These are phyloP conservation scores for Trichosporon ovoides DNA, from an alignment of 1,284 basidiomycete species.

Conservation along the genomic window DNA sequence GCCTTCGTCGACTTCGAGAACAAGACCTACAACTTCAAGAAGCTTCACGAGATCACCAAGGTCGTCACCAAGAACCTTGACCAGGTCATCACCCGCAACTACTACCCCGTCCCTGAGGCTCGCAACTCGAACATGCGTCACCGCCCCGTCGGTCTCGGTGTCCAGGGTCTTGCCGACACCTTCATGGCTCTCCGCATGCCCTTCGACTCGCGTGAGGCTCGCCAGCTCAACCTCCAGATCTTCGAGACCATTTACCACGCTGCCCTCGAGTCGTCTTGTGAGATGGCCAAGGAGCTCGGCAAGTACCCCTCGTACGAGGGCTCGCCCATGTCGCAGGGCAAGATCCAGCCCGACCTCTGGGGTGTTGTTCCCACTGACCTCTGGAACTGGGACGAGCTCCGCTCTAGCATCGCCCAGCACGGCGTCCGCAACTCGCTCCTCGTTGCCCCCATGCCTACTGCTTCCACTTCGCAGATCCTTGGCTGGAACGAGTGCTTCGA, in stretches of 20 bases:
- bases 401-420: constrained; percentile 75
- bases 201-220: constrained; percentile 86
- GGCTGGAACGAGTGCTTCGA: constrained; percentile 89
- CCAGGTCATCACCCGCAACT: constrained; percentile 47
- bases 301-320: constrained; percentile 89
- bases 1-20: constrained; percentile 64
- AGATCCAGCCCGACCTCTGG: constrained; percentile 95
- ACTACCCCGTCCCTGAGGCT: constrained; percentile 88
- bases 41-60: constrained; percentile 90
- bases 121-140: constrained; percentile 93
- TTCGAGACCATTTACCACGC: constrained; percentile 99
- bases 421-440: constrained; percentile 94
- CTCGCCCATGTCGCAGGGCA: constrained; percentile 80
- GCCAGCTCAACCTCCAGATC: constrained; percentile 87
- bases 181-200: constrained; percentile 97
- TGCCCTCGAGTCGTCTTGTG: constrained; percentile 84
- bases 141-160: constrained; percentile 95
- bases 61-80: constrained; percentile 91
- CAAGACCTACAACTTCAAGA: constrained; percentile 77
- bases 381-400: constrained; percentile 91
- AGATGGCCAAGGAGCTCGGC: constrained; percentile 76
- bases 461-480: constrained; percentile 96
- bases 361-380: constrained; percentile 83
- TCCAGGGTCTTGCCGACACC: constrained; percentile 95
- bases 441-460: constrained; percentile 96